Percentiles rank a stretch among this genome's conserved stretches.
Conservation (phyloP, 2,329 filamentous ascomycete genomes). For the Pseudogymnoascus sp. region DNA sequence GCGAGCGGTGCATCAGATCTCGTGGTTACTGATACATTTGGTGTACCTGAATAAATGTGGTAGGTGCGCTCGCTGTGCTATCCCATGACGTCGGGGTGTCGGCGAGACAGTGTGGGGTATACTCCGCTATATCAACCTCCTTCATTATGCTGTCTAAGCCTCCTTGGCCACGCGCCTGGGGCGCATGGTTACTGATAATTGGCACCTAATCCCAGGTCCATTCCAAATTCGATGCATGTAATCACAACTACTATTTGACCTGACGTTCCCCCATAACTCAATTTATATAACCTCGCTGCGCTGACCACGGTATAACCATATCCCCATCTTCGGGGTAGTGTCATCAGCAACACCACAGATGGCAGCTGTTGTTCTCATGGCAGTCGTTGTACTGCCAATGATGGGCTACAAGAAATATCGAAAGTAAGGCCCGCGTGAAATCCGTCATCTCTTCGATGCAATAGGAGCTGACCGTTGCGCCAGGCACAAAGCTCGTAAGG, state of each 20-base stretch:
- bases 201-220: too few relatives aligned
- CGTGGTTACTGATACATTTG: background rate
- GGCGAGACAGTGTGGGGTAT: background rate
- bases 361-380: slow-evolving; percentile 4
- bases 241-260: background rate
- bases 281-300: background rate
- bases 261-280: background rate
- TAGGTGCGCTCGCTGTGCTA: background rate
- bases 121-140: background rate
- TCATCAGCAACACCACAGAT: background rate
- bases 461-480: background rate
- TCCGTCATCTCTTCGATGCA: background rate
- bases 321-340: background rate
- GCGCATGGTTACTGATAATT: background rate
- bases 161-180: background rate
- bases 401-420: slow-evolving; percentile 4
- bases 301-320: background rate
- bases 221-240: too few relatives aligned
- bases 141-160: background rate
- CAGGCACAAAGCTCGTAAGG: slow-evolving; percentile 1
- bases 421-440: background rate
- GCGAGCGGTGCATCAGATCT: background rate
- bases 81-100: slow-evolving; percentile 1
- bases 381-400: background rate
- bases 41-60: background rate